A percentile compares a stretch with the other conserved stretches of the same genome.
phyloP scores from a whole-genome alignment of 148 eudicot genomes.

The Dysphania ambrosioides region DNA sequence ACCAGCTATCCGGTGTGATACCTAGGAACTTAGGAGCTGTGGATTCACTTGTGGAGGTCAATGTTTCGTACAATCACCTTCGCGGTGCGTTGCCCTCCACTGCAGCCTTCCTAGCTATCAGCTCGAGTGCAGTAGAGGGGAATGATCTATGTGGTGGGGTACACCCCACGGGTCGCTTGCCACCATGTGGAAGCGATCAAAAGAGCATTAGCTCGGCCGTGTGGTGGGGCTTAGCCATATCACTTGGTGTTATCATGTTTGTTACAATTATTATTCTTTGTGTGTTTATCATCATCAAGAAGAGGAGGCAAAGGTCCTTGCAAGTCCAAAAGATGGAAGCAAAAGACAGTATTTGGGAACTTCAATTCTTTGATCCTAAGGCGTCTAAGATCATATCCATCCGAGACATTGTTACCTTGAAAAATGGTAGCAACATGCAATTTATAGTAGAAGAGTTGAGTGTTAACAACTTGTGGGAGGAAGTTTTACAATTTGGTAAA shows the following conservation, averaged over 20 bases:
- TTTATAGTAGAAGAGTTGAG: slow-evolving; percentile 36
- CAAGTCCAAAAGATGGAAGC: slow-evolving; percentile 33
- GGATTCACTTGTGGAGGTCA: slow-evolving; percentile 66
- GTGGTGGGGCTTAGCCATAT: slow-evolving; percentile 29
- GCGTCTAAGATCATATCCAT: slow-evolving; percentile 34
- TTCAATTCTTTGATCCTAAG: slow-evolving; percentile 44
- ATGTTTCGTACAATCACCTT: slow-evolving; percentile 65
- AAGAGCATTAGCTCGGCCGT: slow-evolving; percentile 21
- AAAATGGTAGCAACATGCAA: slow-evolving; percentile 10
- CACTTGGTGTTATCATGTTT: slow-evolving; percentile 8
- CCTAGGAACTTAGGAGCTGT: slow-evolving; percentile 51
- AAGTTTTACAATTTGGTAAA: slow-evolving; percentile 37
- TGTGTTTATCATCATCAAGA: slow-evolving; percentile 11
- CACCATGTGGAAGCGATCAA: not conserved
- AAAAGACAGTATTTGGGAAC: slow-evolving; percentile 55
- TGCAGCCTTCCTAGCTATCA: slow-evolving; percentile 68
- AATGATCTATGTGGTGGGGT: slow-evolving; percentile 56
- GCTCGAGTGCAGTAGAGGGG: slow-evolving; percentile 52
- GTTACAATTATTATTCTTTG: slow-evolving; percentile 17
- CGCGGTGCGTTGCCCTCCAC: slow-evolving; percentile 61
- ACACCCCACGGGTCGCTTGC: not conserved
- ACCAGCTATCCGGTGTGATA: slow-evolving; percentile 56
- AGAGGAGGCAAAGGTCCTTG: slow-evolving; percentile 16
- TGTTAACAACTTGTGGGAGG: slow-evolving; percentile 33
- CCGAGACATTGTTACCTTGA: slow-evolving; percentile 32